These are phyloP conservation scores for Podila epicladia DNA, from an alignment of 192 early-diverging fungal genomes.

Conservation along the genomic window DNA sequence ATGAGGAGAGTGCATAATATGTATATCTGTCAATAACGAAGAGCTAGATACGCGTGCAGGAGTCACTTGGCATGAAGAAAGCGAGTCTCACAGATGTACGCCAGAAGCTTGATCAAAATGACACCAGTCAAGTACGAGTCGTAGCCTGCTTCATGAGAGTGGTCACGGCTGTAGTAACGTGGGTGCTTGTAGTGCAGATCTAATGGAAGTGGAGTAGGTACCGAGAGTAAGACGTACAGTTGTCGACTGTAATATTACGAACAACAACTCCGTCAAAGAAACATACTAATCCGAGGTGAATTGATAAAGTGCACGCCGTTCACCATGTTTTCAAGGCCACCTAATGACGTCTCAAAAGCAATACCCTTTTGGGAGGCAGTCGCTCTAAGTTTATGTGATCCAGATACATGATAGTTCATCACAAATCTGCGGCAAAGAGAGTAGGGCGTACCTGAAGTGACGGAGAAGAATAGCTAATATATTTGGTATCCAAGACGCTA, in stretches of 20 bases:
- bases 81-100: slow-evolving; percentile 33
- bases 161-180: slow-evolving; percentile 41
- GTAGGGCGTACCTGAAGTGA: slow-evolving; percentile 14
- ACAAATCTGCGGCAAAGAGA: neutral
- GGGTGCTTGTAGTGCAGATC: slow-evolving; percentile 60
- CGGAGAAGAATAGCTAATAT: slow-evolving; percentile 60
- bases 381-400: too few relatives aligned
- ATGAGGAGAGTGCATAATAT: too few relatives aligned
- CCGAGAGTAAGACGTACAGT: neutral
- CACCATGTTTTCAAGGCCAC: slow-evolving; percentile 38
- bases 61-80: too few relatives aligned
- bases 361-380: slow-evolving; percentile 10
- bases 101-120: slow-evolving; percentile 72
- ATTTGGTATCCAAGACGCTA: slow-evolving; percentile 84
- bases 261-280: neutral
- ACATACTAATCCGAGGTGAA: slow-evolving; percentile 30
- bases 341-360: slow-evolving; percentile 21
- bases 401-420: neutral
- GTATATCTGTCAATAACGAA: too few relatives aligned
- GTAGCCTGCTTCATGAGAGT: slow-evolving; percentile 91
- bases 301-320: slow-evolving; percentile 24
- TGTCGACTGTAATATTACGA: neutral
- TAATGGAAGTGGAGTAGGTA: slow-evolving; percentile 7
- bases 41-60: too few relatives aligned
- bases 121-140: slow-evolving; percentile 91